Evolutionary conservation across 176 grass and related monocot genomes (phyloP), one percentile per base, ranked within the genome.

Genomic region (Musa schizocarpa): DNA sequence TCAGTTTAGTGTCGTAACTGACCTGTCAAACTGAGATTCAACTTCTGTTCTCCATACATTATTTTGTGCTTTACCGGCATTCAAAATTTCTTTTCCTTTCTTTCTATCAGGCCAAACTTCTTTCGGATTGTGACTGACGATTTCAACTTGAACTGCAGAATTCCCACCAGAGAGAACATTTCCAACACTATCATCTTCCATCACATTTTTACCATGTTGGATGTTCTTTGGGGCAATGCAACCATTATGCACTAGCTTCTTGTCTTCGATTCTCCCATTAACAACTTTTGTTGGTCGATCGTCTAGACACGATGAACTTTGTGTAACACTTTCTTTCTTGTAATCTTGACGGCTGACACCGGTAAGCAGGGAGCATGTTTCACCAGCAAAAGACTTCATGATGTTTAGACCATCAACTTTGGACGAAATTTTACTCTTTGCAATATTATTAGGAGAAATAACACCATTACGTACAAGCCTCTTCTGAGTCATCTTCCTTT

Each of bases 151-250:
- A 63, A 10, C 22, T 10, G 17, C 19, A 68, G 73, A 54, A 53
- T 70, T 85, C 13, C 54, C 75, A 73, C 56, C 77, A 56, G 26
- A 49, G 49, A 69, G 23, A 14, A 22, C 20, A 9, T 49, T 13
- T 17, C 11, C 22, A 66, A 56, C 52, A 49, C 50, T 23, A 1
- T 56, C 48, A 78, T 50, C 8, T 23, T 74, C 71, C 27, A 65
- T 48, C 64, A 52, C 68, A 74, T 52, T 52, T 19, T 53, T 21
- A 68, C 48, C 48, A 24, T 8, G 73, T 4, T 17, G 14, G 49
- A 74, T 52, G 1, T 78, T 83, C 34, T 73, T 49, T 55, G 82
- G 69, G 65, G 82, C 78, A 20, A 78, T 74, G 63, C 57, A 79
- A 50, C 76, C 82, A 73, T 83, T 74, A 16, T 56, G 76, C 55